phyloP scores from a whole-genome alignment of 495 filamentous ascomycete species.

The Pseudevernia furfuracea region DNA sequence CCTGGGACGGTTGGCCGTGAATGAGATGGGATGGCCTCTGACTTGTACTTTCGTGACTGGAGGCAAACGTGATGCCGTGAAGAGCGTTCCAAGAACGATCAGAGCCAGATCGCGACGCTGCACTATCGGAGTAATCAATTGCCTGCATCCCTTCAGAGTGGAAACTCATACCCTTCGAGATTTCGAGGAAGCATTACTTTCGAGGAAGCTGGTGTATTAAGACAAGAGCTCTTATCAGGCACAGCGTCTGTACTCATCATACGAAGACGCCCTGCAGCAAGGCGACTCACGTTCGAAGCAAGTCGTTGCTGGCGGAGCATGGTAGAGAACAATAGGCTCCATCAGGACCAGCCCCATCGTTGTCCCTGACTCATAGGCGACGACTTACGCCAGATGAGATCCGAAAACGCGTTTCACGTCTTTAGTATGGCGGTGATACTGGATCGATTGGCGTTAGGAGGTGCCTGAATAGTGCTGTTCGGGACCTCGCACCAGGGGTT shows the following conservation, averaged over 20 bases:
- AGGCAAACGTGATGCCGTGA: constrained; percentile 4
- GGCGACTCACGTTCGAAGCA: background rate
- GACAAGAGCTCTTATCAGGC: background rate
- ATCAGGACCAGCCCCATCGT: background rate
- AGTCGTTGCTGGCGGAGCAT: constrained; percentile 8
- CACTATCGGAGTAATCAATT: background rate
- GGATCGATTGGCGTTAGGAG: background rate
- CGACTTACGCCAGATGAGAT: background rate
- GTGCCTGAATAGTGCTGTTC: too few species aligned
- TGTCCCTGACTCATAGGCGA: background rate
- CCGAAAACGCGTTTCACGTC: background rate
- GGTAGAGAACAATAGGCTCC: background rate
- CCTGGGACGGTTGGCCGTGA: background rate
- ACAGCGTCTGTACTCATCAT: constrained; percentile 8
- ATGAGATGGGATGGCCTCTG: background rate
- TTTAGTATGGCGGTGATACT: background rate
- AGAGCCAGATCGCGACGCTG: background rate
- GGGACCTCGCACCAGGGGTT: too few species aligned
- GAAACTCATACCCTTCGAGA: constrained; percentile 2
- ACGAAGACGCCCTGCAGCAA: background rate
- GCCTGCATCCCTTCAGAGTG: background rate
- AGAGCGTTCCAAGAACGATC: constrained; percentile 9
- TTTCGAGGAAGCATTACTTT: background rate
- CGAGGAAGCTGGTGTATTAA: too few species aligned
- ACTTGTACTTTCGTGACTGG: background rate